These are phyloP conservation scores for Capsella rubella DNA, from an alignment of 441 rosid genomes.

Conservation along the genomic window DNA sequence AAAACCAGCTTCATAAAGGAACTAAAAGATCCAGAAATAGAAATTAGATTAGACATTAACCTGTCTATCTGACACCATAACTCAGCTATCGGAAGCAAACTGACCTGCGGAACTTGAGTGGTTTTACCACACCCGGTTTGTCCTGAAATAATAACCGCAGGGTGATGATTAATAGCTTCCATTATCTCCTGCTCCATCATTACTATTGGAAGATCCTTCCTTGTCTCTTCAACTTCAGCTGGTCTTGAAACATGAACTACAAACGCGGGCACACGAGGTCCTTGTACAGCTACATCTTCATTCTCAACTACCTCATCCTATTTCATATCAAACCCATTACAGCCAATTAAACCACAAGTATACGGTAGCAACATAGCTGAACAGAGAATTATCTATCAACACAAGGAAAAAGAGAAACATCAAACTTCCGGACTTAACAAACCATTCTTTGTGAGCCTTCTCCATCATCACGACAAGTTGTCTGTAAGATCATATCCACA, in stretches of 20 bases:
- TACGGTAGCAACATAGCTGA: background rate
- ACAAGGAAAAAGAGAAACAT: background rate
- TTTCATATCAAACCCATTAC: conserved; percentile 42
- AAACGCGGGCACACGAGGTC: conserved; percentile 49
- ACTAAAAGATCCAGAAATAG: conserved; percentile 52
- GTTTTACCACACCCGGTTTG: conserved; percentile 99
- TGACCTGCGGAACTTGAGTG: conserved; percentile 97
- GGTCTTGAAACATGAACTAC: conserved; percentile 50
- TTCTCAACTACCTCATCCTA: conserved; percentile 50
- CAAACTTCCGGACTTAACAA: conserved; percentile 11
- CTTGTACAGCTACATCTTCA: conserved; percentile 41
- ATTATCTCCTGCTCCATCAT: conserved; percentile 99
- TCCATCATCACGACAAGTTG: conserved; percentile 31
- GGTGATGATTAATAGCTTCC: conserved; percentile 86
- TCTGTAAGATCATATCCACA: conserved; percentile 30
- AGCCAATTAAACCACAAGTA: conserved; percentile 21
- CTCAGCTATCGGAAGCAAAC: conserved; percentile 32
- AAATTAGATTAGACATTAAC: background rate
- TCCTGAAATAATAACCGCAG: conserved; percentile 76
- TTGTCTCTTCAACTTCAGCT: conserved; percentile 68
- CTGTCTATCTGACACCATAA: conserved; percentile 25
- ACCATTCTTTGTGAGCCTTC: conserved; percentile 46
- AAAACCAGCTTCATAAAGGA: conserved; percentile 92
- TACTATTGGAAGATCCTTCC: conserved; percentile 92
- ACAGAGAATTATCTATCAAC: background rate